These are phyloP conservation scores for Mycena olivaceomarginata DNA, from an alignment of 768 basidiomycete genomes.

Conservation along the genomic window DNA sequence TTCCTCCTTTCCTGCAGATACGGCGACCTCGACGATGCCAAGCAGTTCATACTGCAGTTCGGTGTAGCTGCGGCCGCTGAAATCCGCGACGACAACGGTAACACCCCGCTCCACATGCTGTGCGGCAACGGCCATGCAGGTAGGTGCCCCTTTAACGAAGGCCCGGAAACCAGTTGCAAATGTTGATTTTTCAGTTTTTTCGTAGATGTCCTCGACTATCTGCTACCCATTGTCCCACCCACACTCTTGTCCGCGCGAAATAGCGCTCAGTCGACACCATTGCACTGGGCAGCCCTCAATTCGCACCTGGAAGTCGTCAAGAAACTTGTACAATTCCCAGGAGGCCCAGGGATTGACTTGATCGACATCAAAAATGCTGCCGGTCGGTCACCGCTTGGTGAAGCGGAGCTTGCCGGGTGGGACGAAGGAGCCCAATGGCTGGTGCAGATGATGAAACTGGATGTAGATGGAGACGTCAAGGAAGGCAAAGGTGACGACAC, in stretches of 20 bases:
- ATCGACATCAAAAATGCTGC: constrained; percentile 87
- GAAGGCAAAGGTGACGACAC: constrained; percentile 60
- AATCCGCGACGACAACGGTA: constrained; percentile 85
- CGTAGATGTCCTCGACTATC: constrained; percentile 84
- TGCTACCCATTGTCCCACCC: constrained; percentile 77
- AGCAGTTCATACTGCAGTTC: constrained; percentile 77
- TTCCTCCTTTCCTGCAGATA: constrained; percentile 90
- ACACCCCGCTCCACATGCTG: constrained; percentile 90
- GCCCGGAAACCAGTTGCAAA: constrained; percentile 37
- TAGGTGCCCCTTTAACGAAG: constrained; percentile 71
- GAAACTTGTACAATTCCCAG: constrained; percentile 73
- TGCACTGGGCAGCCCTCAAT: constrained; percentile 96
- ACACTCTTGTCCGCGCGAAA: constrained; percentile 80
- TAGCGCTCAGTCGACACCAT: constrained; percentile 83
- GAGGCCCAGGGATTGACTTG: constrained; percentile 77
- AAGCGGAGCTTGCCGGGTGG: constrained; percentile 88
- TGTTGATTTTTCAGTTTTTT: constrained; percentile 67
- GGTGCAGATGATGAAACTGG: constrained; percentile 87
- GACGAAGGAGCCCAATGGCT: constrained; percentile 91
- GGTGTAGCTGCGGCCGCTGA: constrained; percentile 68
- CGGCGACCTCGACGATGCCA: constrained; percentile 89
- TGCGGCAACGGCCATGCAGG: constrained; percentile 93
- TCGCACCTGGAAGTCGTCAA: constrained; percentile 79
- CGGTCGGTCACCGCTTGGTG: constrained; percentile 86
- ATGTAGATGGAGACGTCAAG: constrained; percentile 63